These are phyloP conservation scores for Backusella circina DNA, from an alignment of 192 early-diverging fungal species.

Conservation along the genomic window DNA sequence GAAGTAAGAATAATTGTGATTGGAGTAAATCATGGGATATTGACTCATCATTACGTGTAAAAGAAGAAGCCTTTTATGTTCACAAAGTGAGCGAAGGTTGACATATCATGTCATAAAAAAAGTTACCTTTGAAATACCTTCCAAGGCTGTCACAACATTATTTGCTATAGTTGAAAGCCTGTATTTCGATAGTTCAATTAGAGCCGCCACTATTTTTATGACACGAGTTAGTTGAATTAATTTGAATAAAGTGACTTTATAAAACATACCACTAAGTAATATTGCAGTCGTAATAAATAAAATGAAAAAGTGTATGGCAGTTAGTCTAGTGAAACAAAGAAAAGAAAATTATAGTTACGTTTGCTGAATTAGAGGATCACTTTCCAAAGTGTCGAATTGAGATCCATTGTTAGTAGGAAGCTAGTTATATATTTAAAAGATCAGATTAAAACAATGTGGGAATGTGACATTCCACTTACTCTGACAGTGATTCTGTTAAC, in stretches of 20 bases:
- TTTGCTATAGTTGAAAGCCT: constrained; percentile 64
- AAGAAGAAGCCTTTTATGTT: background rate
- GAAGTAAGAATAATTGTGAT: constrained; percentile 77
- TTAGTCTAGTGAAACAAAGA: background rate
- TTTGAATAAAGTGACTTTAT: background rate
- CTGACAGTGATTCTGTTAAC: constrained; percentile 9
- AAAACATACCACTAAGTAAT: constrained; percentile 7
- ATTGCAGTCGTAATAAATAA: background rate
- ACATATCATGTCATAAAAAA: background rate
- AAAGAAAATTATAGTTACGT: constrained; percentile 7
- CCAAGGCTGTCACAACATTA: constrained; percentile 66
- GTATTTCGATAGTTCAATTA: constrained; percentile 77
- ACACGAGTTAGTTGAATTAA: background rate
- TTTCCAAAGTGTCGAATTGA: constrained; percentile 56
- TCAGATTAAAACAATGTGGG: background rate
- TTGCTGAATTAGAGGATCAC: constrained; percentile 74
- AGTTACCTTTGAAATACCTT: constrained; percentile 63
- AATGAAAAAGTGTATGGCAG: background rate
- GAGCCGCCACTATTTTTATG: constrained; percentile 46
- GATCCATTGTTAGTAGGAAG: constrained; percentile 69
- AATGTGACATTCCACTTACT: constrained; percentile 1
- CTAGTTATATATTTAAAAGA: constrained; percentile 31
- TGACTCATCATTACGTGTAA: constrained; percentile 40
- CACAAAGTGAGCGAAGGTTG: background rate
- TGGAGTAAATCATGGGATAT: constrained; percentile 62